A percentile compares a stretch with the other conserved stretches of the same genome.
These are phyloP conservation scores for Boletus speciosus DNA, from an alignment of 768 basidiomycete genomes.

Conservation along the genomic window DNA sequence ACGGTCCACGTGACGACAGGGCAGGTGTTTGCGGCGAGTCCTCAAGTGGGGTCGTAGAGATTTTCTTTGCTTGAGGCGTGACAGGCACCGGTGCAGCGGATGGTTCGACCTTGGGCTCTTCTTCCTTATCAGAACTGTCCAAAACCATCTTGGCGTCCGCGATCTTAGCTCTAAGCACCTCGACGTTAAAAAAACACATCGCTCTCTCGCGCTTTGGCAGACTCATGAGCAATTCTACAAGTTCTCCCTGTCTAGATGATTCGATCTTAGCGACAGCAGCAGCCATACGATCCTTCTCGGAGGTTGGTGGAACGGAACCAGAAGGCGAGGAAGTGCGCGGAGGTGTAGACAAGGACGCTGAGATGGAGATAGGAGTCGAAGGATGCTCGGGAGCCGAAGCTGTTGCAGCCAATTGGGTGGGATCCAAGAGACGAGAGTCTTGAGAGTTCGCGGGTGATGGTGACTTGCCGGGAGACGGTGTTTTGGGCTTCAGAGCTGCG, in stretches of 20 bases:
- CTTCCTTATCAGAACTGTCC: constrained; percentile 65
- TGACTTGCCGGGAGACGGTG: constrained; percentile 47
- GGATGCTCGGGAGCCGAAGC: constrained; percentile 91
- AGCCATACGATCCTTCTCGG: constrained; percentile 74
- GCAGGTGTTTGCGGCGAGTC: constrained; percentile 74
- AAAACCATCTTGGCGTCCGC: constrained; percentile 80
- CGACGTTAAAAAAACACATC: constrained; percentile 85
- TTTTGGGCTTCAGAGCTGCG: constrained; percentile 32
- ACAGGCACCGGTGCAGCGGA: constrained; percentile 37
- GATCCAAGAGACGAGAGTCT: constrained; percentile 68
- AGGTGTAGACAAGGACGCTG: constrained; percentile 72
- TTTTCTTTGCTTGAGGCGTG: constrained; percentile 67
- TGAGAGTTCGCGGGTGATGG: constrained; percentile 57
- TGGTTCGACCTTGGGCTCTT: constrained; percentile 31
- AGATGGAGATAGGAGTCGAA: constrained; percentile 78
- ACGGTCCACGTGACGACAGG: constrained; percentile 69
- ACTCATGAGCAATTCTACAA: constrained; percentile 80
- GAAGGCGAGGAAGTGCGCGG: constrained; percentile 81
- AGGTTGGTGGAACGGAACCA: constrained; percentile 54
- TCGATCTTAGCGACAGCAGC: constrained; percentile 66
- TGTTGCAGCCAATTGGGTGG: constrained; percentile 61
- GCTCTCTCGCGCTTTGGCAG: constrained; percentile 86
- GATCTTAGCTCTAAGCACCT: constrained; percentile 73
- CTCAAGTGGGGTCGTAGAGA: constrained; percentile 33
- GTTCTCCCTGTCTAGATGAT: constrained; percentile 52